phyloP scores from a whole-genome alignment of 106 monocot species.

The Ottelia alismoides region DNA sequence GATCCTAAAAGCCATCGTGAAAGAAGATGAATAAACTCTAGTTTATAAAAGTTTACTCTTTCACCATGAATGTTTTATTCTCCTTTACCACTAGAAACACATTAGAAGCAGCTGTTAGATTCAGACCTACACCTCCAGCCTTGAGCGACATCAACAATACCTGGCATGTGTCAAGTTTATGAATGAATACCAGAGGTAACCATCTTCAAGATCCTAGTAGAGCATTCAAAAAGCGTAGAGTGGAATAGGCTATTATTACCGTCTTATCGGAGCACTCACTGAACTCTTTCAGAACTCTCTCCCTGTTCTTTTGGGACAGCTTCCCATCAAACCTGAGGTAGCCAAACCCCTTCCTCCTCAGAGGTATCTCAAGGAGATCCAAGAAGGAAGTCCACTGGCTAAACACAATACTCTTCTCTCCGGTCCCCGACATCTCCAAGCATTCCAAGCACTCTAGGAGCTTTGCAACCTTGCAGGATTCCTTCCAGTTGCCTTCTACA shows the following conservation, averaged over 20 bases:
- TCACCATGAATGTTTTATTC: too few species aligned
- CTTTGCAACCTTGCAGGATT: conserved; percentile 54
- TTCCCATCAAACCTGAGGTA: conserved; percentile 75
- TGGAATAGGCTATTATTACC: too few species aligned
- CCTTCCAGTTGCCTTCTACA: conserved; percentile 58
- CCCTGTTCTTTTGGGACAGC: conserved; percentile 60
- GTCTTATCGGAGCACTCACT: conserved; percentile 28
- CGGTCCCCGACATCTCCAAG: conserved; percentile 13
- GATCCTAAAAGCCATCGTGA: too few species aligned
- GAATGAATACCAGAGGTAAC: too few species aligned
- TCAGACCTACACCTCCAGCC: conserved; percentile 93
- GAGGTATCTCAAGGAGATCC: conserved; percentile 63
- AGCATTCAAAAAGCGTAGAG: too few species aligned
- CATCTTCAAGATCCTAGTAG: too few species aligned
- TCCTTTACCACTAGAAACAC: conserved; percentile 87
- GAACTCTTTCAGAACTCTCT: conserved; percentile 71
- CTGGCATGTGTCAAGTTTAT: conserved; percentile 6
- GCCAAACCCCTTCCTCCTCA: conserved; percentile 22
- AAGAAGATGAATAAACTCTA: neutral
- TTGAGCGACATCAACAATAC: conserved; percentile 78
- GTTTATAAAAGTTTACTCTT: too few species aligned
- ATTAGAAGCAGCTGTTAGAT: conserved; percentile 84
- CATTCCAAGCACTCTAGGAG: conserved; percentile 37
- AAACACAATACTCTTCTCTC: conserved; percentile 89
- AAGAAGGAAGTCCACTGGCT: conserved; percentile 86